A percentile compares a stretch with the other conserved stretches of the same genome.
Evolutionary conservation across 192 early-diverging fungal species (phyloP).

Genomic region (Linnemannia schmuckeri): DNA sequence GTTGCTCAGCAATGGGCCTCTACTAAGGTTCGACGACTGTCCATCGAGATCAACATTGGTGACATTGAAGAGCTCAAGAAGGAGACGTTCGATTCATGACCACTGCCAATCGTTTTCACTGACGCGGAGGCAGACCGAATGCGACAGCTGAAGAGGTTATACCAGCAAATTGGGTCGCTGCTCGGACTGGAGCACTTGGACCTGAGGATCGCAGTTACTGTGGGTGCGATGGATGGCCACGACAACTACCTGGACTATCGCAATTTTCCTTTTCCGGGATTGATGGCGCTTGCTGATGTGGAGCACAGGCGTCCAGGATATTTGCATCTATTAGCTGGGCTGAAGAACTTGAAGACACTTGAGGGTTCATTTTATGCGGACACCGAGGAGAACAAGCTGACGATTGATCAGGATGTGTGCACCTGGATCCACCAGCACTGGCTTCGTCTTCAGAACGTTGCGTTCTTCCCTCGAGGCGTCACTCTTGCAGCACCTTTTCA

Average conservation of each 20-base stretch:
- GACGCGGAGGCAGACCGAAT: not conserved
- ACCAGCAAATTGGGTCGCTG: not conserved
- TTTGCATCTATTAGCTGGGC: not conserved
- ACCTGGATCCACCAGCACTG: not conserved
- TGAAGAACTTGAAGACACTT: not conserved
- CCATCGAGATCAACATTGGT: not conserved
- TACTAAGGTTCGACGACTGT: not conserved
- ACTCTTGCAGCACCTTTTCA: not conserved
- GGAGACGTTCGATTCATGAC: not conserved
- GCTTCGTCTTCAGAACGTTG: not conserved
- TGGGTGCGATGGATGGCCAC: not conserved
- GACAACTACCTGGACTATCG: not conserved
- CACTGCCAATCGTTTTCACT: not conserved
- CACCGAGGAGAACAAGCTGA: not conserved
- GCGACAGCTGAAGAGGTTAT: not conserved
- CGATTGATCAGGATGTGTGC: not conserved
- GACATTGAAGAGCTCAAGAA: not conserved
- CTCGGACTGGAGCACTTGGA: not conserved
- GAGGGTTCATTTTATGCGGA: not conserved
- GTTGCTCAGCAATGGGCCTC: conserved; percentile 2
- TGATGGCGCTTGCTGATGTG: not conserved
- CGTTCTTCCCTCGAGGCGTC: not conserved
- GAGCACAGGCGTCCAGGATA: not conserved
- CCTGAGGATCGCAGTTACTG: not conserved
- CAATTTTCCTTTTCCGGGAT: not conserved